Evolutionary conservation across 805 yeast species (phyloP), one percentile per base, ranked within the genome.

Genomic region (Pichia insulana): DNA sequence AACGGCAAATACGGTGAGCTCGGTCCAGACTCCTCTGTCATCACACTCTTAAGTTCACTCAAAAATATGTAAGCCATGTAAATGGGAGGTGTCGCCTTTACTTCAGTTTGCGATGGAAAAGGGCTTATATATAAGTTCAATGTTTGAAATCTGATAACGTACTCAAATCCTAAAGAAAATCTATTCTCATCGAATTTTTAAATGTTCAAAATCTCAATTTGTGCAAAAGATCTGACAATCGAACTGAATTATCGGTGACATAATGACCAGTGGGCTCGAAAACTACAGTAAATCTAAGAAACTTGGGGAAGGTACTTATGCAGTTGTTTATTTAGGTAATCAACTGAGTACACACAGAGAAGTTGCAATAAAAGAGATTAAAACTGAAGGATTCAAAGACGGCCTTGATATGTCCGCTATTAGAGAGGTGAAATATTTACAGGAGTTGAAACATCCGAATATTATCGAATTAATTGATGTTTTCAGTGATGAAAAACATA

Each of bases 231-330:
- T 22, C 8, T 22, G 8, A 22, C 7, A 22, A 22, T 22, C 8
- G 25, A 22, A 22, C 25, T n/a, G n/a, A n/a, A n/a, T n/a, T n/a
- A n/a, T n/a, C n/a, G n/a, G n/a, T n/a, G n/a, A n/a, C n/a, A n/a
- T n/a, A n/a, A n/a, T n/a, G 48, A 38, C 37, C 39, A 31, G 22
- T 26, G 43, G 53, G 55, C 33, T 53, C 1, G 53, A 50, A 3
- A 50, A 58, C 25, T 66, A 66, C 40, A 49, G 65, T 5, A 66
- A 65, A 48, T 96, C 88, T 43, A 78, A 75, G 50, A 89, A 88
- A 58, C 97, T 92, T 25, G 99, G 99, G 57, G 99, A 92, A 65
- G 99, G 99, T 63, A 92, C 99, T 0, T 92, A 90, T 67, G 99
- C 99, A 37, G 95, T 89, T 43, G 99, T 92, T 6, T 87, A 80